Conservation (phyloP, 768 basidiomycete species). For the Rhodotorula graminis region DNA sequence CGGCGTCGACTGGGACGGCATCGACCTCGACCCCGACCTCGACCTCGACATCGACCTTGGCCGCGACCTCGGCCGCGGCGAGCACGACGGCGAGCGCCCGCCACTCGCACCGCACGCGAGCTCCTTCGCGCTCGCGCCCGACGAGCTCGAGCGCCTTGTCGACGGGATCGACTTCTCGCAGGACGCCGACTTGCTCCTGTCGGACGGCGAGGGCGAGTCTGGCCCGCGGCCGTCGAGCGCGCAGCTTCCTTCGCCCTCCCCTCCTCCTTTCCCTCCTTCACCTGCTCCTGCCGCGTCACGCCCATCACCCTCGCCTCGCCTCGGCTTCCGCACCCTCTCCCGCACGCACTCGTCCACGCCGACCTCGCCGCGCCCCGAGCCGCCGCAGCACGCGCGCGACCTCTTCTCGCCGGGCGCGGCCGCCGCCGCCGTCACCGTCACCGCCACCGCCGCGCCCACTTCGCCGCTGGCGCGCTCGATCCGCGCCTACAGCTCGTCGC, state of each 20-base stretch:
- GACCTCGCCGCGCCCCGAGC: background rate
- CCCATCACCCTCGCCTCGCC: background rate
- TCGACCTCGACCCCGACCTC: background rate
- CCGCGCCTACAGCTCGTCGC: background rate
- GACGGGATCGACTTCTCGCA: conserved; percentile 3
- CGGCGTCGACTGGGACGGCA: conserved; percentile 23
- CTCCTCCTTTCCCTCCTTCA: no score
- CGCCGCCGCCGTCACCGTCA: background rate
- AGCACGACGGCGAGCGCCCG: background rate
- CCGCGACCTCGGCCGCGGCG: no score
- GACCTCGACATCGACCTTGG: background rate
- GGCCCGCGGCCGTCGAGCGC: background rate
- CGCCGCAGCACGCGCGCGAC: background rate
- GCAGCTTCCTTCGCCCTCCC: no score
- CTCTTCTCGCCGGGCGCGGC: background rate
- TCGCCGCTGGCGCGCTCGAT: no score
- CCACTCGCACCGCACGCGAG: background rate
- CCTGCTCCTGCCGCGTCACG: no score
- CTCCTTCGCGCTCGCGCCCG: background rate
- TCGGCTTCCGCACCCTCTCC: background rate
- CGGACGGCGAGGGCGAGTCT: background rate
- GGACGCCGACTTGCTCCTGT: background rate
- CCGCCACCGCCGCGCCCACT: background rate
- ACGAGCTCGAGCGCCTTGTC: background rate
- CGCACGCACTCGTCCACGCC: no score